phyloP scores from a whole-genome alignment of 2,329 filamentous ascomycete species.

The Clarireedia sp. region DNA sequence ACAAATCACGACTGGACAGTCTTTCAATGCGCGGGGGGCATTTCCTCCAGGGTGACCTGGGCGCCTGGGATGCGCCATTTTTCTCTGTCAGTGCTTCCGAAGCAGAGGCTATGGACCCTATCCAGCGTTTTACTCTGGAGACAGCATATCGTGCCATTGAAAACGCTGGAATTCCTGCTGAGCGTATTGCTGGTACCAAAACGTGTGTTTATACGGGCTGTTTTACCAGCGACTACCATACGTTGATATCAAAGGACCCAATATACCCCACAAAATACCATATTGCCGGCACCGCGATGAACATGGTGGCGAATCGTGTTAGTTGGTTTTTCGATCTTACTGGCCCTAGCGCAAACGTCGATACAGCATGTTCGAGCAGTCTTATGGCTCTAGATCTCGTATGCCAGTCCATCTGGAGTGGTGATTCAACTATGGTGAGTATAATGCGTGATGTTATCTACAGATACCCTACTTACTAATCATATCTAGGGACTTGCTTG shows the following conservation, averaged over 20 bases:
- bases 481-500: neutral
- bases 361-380: slow-evolving; percentile 38
- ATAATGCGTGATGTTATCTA: too few species aligned
- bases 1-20: slow-evolving; percentile 19
- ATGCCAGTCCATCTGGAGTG: slow-evolving; percentile 33
- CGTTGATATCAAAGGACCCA: neutral
- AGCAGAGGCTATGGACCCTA: slow-evolving; percentile 34
- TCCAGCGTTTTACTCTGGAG: slow-evolving; percentile 44
- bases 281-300: slow-evolving; percentile 24
- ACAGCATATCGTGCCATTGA: slow-evolving; percentile 24
- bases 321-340: slow-evolving; percentile 40
- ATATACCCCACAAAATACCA: neutral
- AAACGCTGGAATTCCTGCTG: slow-evolving; percentile 8
- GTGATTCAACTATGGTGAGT: slow-evolving; percentile 37
- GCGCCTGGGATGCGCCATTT: slow-evolving; percentile 16
- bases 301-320: slow-evolving; percentile 45
- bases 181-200: neutral
- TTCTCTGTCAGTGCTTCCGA: slow-evolving; percentile 13
- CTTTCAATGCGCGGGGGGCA: neutral
- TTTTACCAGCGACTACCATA: slow-evolving; percentile 25
- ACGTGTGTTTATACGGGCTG: slow-evolving; percentile 43
- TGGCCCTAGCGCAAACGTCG: slow-evolving; percentile 35
- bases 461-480: too few species aligned
- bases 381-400: slow-evolving; percentile 28
- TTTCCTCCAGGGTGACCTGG: slow-evolving; percentile 10